Conservation (phyloP, 2,329 filamentous ascomycete species). For the Colletotrichum orchidophilum region DNA sequence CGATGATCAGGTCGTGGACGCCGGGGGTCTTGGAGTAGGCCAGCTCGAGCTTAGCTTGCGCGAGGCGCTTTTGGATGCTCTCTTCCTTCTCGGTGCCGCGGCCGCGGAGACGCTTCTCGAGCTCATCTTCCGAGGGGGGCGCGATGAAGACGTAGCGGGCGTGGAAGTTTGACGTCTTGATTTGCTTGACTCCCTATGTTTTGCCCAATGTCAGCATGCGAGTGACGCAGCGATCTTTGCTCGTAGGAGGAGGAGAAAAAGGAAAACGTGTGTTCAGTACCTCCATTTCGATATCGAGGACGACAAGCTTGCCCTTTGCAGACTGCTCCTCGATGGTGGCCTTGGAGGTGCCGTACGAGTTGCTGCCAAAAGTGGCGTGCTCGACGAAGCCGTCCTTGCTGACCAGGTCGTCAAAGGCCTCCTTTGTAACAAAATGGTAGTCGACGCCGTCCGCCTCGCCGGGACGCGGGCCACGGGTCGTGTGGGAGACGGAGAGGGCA, state of each 20-base stretch:
- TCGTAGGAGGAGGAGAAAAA: neutral
- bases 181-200: constrained; percentile 82
- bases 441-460: constrained; percentile 81
- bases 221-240: constrained; percentile 44
- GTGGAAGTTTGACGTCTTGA: constrained; percentile 77
- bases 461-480: constrained; percentile 78
- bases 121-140: constrained; percentile 77
- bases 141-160: constrained; percentile 87
- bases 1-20: constrained; percentile 51
- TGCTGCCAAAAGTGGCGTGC: constrained; percentile 83
- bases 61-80: constrained; percentile 73
- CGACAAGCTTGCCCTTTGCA: constrained; percentile 76
- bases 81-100: constrained; percentile 83
- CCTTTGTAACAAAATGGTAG: constrained; percentile 80
- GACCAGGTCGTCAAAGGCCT: constrained; percentile 75
- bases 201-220: neutral
- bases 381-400: constrained; percentile 82
- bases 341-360: constrained; percentile 87
- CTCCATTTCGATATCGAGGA: constrained; percentile 98
- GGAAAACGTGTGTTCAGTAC: constrained; percentile 55
- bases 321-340: constrained; percentile 80
- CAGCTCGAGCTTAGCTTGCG: constrained; percentile 78
- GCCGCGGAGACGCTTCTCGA: constrained; percentile 79
- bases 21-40: constrained; percentile 75
- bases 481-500: constrained; percentile 74